Evolutionary conservation across 2,329 filamentous ascomycete genomes (phyloP), one percentile per base, ranked within the genome.

Genomic region (Teratosphaeria pseudoeucalypti): DNA sequence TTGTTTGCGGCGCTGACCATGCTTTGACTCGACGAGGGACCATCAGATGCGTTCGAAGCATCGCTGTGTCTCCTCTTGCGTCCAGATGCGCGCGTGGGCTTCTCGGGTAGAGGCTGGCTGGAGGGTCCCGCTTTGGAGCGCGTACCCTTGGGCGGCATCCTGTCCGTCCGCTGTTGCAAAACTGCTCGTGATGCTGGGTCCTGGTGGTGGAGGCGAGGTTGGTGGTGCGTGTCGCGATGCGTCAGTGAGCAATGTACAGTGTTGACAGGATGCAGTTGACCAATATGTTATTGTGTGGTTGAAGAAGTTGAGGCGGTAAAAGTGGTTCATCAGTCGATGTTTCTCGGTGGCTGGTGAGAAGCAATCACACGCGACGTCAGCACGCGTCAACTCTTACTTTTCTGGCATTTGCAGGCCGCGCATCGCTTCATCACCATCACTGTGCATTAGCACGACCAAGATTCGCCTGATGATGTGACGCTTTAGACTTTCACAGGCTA

Each of bases 61-160:
- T 69, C 68, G 53, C 67, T 69, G 58, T 61, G 61, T 55, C 66
- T 63, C 52, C 68, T 58, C 62, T 69, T 71, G 27, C 66, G 60
- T 19, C 64, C 62, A n/a, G 60, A 57, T 11, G 62, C 59, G 43
- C 66, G 66, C 12, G 60, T 63, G 43, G 43, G 43, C 43, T 49
- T 49, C 34, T 64, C 60, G 6, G 62, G 62, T 2, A 58, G 52
- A 47, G 60, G 58, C 32, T 62, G 60, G 14, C 43, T 39, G 19
- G 55, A 55, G 47, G 54, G 54, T 11, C 56, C 39, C 23, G 58
- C 57, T 14, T 60, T 58, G 14, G 14, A n/a, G n/a, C 37, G 62
- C 52, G 61, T 52, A 55, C 65, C 65, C 58, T 69, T 69, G 27
- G 67, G 67, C 56, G 67, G 59, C 67, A 69, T 69, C 34, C 43